These are phyloP conservation scores for Lathyrus tuberosus DNA, from an alignment of 306 rosid species.

Conservation along the genomic window DNA sequence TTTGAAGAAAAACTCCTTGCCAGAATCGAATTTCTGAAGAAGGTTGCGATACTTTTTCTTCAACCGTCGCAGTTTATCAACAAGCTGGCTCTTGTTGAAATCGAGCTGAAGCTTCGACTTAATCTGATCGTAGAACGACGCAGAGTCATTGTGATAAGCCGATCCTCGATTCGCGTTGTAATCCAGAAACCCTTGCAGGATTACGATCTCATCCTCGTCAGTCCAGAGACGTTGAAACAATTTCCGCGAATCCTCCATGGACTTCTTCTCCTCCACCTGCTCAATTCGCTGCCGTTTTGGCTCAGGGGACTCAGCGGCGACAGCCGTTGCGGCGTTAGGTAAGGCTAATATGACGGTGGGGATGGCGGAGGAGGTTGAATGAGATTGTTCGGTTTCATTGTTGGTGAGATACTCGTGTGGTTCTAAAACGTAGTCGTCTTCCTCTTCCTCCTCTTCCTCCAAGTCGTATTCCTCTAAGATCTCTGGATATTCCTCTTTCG, in stretches of 20 bases:
- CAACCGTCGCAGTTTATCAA: constrained; percentile 74
- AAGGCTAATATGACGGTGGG: not conserved
- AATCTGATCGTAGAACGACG: constrained; percentile 55
- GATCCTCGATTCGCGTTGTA: constrained; percentile 54
- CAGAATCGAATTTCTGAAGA: constrained; percentile 46
- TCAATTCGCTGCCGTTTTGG: not conserved
- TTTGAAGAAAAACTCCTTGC: constrained; percentile 58
- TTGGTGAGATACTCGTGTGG: not conserved
- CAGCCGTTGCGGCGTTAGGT: not conserved
- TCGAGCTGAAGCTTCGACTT: constrained; percentile 61
- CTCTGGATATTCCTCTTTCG: not conserved
- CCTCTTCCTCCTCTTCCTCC: not conserved
- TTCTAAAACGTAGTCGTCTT: not conserved
- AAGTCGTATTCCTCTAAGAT: not conserved
- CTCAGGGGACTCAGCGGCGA: not conserved
- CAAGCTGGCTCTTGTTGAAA: constrained; percentile 69
- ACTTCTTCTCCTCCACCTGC: constrained; percentile 9
- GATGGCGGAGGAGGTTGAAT: not conserved
- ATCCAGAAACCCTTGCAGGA: constrained; percentile 64
- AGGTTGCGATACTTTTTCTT: constrained; percentile 66
- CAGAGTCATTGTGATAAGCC: constrained; percentile 45
- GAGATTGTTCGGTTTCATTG: not conserved
- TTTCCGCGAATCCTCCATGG: constrained; percentile 44
- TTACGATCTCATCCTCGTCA: constrained; percentile 73
- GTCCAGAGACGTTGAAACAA: constrained; percentile 71